A percentile compares a stretch with the other conserved stretches of the same genome.
Evolutionary conservation across 2,329 filamentous ascomycete species (phyloP).

Genomic region (Lojkania enalia): DNA sequence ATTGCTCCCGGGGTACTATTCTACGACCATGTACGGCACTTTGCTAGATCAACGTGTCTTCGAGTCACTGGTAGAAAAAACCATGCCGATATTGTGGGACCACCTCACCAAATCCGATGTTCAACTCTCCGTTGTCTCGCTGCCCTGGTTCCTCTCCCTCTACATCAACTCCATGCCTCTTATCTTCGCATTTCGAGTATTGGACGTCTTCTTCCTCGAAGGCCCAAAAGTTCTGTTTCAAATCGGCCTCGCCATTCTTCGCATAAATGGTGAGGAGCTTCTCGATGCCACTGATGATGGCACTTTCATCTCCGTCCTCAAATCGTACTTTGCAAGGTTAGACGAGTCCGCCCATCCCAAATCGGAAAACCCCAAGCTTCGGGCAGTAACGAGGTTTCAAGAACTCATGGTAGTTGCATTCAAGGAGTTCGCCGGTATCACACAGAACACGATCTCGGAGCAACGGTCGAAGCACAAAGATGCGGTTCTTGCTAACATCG

Average conservation of each 20-base stretch:
- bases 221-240: constrained; percentile 97
- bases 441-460: constrained; percentile 88
- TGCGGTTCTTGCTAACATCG: constrained; percentile 90
- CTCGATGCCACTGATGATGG: constrained; percentile 93
- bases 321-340: constrained; percentile 88
- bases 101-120: constrained; percentile 97
- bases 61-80: constrained; percentile 96
- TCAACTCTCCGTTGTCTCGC: constrained; percentile 92
- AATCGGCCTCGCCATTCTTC: constrained; percentile 91
- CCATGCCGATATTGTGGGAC: constrained; percentile 98
- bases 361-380: constrained; percentile 91
- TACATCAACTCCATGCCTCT: constrained; percentile 99
- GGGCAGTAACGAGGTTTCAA: constrained; percentile 93
- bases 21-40: constrained; percentile 98
- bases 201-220: constrained; percentile 98
- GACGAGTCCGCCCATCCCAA: constrained; percentile 96
- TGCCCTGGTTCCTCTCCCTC: constrained; percentile 96
- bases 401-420: constrained; percentile 99
- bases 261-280: constrained; percentile 95
- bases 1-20: constrained; percentile 94
- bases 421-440: constrained; percentile 96
- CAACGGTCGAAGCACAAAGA: constrained; percentile 91
- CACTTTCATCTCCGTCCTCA: constrained; percentile 93
- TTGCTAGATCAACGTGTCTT: constrained; percentile 96
- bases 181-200: constrained; percentile 92